A percentile compares a stretch with the other conserved stretches of the same genome.
These are phyloP conservation scores for Macadamia tetraphylla DNA, from an alignment of 164 flowering plant species.

Conservation along the genomic window DNA sequence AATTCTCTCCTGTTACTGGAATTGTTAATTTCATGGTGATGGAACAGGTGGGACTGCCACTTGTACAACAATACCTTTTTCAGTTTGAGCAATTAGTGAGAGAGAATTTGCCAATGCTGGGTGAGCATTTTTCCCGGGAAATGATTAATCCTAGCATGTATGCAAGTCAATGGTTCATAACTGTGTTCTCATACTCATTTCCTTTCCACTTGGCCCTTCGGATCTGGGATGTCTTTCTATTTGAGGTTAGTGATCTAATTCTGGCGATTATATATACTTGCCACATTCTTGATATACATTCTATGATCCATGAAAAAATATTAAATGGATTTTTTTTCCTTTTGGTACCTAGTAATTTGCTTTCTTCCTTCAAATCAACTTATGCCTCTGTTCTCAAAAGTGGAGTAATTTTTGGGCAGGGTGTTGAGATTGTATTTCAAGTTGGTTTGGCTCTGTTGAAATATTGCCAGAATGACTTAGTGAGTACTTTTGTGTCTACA, in stretches of 20 bases:
- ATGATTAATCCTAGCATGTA: constrained; percentile 98
- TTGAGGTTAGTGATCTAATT: constrained; percentile 54
- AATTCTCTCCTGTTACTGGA: constrained; percentile 2
- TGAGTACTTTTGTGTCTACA: constrained; percentile 24
- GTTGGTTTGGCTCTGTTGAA: constrained; percentile 92
- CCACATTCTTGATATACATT: not conserved
- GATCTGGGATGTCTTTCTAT: constrained; percentile 95
- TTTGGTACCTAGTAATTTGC: no score
- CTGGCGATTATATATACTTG: not conserved
- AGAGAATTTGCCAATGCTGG: constrained; percentile 81
- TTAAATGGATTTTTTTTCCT: not conserved
- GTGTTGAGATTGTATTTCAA: constrained; percentile 85
- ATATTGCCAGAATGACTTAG: constrained; percentile 87
- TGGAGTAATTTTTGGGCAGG: constrained; percentile 38
- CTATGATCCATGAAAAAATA: not conserved
- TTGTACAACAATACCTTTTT: constrained; percentile 91
- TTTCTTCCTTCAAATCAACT: not conserved
- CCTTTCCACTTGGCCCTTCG: constrained; percentile 96
- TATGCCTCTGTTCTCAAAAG: constrained; percentile 1
- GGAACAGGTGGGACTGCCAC: constrained; percentile 81
- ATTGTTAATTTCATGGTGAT: constrained; percentile 12
- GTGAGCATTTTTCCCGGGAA: constrained; percentile 82
- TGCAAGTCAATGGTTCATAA: constrained; percentile 99
- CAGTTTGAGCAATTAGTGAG: constrained; percentile 82
- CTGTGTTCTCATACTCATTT: constrained; percentile 97